Conservation (phyloP, 2,329 filamentous ascomycete genomes). For the Paecilomyces dactylethromorphus region DNA sequence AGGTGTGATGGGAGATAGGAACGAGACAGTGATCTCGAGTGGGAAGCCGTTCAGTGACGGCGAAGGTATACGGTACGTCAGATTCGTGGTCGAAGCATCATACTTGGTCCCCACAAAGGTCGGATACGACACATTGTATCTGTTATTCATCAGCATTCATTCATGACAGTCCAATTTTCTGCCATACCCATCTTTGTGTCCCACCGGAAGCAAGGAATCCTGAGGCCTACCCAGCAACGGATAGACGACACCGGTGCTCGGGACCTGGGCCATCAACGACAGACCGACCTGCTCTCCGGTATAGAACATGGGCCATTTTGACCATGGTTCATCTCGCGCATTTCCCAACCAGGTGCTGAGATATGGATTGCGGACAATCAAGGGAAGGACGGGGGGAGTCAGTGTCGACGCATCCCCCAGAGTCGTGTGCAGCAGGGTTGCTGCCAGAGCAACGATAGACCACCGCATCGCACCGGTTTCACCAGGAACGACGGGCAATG, state of each 20-base stretch:
- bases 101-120: constrained; percentile 56
- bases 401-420: constrained; percentile 45
- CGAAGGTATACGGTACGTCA: constrained; percentile 56
- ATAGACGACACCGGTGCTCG: constrained; percentile 54
- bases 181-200: constrained; percentile 28
- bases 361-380: constrained; percentile 72
- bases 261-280: constrained; percentile 56
- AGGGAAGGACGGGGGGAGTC: constrained; percentile 60
- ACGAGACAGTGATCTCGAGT: constrained; percentile 55
- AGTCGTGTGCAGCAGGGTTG: constrained; percentile 34
- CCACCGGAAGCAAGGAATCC: constrained; percentile 47
- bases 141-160: constrained; percentile 16
- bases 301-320: constrained; percentile 81
- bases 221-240: constrained; percentile 61
- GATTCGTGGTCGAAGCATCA: constrained; percentile 64
- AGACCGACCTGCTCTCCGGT: constrained; percentile 64
- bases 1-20: constrained; percentile 71
- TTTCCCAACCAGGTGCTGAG: constrained; percentile 65
- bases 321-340: constrained; percentile 73
- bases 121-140: constrained; percentile 54
- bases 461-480: constrained; percentile 22
- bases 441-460: constrained; percentile 23
- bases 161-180: constrained; percentile 2
- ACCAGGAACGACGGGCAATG: not conserved
- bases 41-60: constrained; percentile 27